Evolutionary conservation across 2,329 filamentous ascomycete genomes (phyloP).

Genomic region (Cercospora brassicicola): DNA sequence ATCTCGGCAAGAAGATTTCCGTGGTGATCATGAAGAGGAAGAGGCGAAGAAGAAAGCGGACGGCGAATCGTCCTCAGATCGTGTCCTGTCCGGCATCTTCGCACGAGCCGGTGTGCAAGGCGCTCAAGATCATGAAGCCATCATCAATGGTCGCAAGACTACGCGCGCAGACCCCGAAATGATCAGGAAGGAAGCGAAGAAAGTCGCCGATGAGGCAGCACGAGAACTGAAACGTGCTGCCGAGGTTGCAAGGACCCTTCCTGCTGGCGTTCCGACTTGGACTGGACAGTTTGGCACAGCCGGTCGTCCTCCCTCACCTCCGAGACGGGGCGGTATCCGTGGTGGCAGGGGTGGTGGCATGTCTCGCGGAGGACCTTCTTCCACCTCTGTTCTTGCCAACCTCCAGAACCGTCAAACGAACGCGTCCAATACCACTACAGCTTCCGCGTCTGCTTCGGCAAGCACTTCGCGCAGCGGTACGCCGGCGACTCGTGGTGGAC

Average conservation of each 20-base stretch:
- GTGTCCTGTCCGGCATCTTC: slow-evolving; percentile 87
- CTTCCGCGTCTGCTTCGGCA: slow-evolving; percentile 33
- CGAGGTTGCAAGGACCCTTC: slow-evolving; percentile 69
- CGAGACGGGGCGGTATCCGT: slow-evolving; percentile 49
- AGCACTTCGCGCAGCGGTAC: slow-evolving; percentile 32
- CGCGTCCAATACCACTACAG: slow-evolving; percentile 26
- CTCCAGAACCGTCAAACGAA: slow-evolving; percentile 45
- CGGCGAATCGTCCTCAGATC: slow-evolving; percentile 57
- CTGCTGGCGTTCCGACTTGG: slow-evolving; percentile 88
- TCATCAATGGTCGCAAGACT: slow-evolving; percentile 69
- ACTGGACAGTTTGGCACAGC: slow-evolving; percentile 79
- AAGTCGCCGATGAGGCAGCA: slow-evolving; percentile 75
- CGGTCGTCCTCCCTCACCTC: slow-evolving; percentile 64
- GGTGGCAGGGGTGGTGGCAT: slow-evolving; percentile 29
- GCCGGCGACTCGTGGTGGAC: slow-evolving; percentile 26
- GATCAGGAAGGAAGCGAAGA: slow-evolving; percentile 77
- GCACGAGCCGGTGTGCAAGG: slow-evolving; percentile 81
- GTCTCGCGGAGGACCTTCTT: slow-evolving; percentile 40
- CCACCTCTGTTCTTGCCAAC: slow-evolving; percentile 46
- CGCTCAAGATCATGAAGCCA: slow-evolving; percentile 90
- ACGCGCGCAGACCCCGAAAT: slow-evolving; percentile 73
- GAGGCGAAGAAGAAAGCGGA: slow-evolving; percentile 24
- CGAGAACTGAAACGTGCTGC: slow-evolving; percentile 71
- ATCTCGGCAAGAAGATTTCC: slow-evolving; percentile 47
- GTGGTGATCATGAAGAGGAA: slow-evolving; percentile 35